Percentiles rank a stretch among this genome's conserved stretches.
Evolutionary conservation across 495 filamentous ascomycete genomes (phyloP).

Genomic region (Xylaria cubensis): DNA sequence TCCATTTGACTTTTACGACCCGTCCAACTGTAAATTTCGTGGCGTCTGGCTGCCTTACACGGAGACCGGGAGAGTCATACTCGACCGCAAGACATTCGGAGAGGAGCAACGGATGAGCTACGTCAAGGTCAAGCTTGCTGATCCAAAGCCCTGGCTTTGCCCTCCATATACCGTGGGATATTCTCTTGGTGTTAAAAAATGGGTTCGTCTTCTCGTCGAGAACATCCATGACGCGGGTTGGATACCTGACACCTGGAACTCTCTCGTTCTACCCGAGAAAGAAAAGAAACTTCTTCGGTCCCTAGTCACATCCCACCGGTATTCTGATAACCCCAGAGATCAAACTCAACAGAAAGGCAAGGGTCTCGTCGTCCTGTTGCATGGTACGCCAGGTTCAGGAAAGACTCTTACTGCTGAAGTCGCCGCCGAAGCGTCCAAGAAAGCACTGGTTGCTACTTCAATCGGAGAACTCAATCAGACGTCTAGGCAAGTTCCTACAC

Average conservation of each 20-base stretch:
- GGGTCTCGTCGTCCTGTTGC: constrained; percentile 57
- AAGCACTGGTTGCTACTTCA: constrained; percentile 38
- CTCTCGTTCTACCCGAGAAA: constrained; percentile 74
- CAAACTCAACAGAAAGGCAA: constrained; percentile 73
- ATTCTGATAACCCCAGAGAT: constrained; percentile 61
- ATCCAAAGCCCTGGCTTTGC: constrained; percentile 50
- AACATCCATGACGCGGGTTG: constrained; percentile 68
- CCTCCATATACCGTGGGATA: constrained; percentile 75
- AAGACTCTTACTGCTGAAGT: constrained; percentile 65
- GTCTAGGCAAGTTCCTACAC: constrained; percentile 23
- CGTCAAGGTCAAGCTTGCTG: constrained; percentile 46
- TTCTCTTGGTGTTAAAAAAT: constrained; percentile 80
- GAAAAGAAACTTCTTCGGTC: constrained; percentile 85
- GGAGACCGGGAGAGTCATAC: constrained; percentile 35
- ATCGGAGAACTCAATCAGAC: constrained; percentile 37
- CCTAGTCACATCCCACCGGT: constrained; percentile 73
- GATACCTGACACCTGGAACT: constrained; percentile 78
- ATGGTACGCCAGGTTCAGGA: constrained; percentile 59
- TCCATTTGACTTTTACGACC: constrained; percentile 35
- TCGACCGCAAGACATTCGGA: constrained; percentile 42
- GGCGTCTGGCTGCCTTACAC: constrained; percentile 40
- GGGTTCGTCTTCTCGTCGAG: constrained; percentile 81
- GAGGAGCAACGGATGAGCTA: constrained; percentile 46
- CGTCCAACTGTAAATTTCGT: constrained; percentile 30
- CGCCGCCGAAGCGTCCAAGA: constrained; percentile 36